A percentile compares a stretch with the other conserved stretches of the same genome.
Conservation (phyloP, 1,139 yeast species). For the Geotrichum cucujoidarum region DNA sequence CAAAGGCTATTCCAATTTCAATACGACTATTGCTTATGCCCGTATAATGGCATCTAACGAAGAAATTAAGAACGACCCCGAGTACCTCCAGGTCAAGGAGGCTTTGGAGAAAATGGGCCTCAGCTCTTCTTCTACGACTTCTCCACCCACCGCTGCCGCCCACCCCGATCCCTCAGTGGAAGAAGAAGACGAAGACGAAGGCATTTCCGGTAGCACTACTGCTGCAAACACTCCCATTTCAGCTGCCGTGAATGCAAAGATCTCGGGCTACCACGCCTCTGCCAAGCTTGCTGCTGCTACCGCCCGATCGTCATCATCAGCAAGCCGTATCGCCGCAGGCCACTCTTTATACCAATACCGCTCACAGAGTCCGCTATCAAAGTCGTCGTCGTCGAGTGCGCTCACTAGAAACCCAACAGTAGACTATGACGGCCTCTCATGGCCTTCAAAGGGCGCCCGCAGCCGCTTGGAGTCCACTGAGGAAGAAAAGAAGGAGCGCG, state of each 20-base stretch:
- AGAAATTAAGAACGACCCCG: not conserved
- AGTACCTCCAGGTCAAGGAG: slow-evolving; percentile 15
- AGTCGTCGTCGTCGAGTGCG: slow-evolving; percentile 47
- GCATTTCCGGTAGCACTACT: slow-evolving; percentile 12
- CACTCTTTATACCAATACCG: slow-evolving; percentile 5
- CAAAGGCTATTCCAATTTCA: no score
- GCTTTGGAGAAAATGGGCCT: slow-evolving; percentile 15
- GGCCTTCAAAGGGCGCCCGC: slow-evolving; percentile 90
- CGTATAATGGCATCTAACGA: slow-evolving; percentile 4
- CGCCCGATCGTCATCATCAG: not conserved
- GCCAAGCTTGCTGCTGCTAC: not conserved
- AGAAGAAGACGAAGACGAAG: not conserved
- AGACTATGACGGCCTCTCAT: slow-evolving; percentile 83
- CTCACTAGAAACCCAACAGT: slow-evolving; percentile 79
- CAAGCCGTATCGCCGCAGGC: slow-evolving; percentile 1
- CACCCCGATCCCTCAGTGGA: not conserved
- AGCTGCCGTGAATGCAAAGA: not conserved
- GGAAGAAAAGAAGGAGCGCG: slow-evolving; percentile 58
- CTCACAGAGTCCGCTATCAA: slow-evolving; percentile 8
- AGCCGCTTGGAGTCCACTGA: slow-evolving; percentile 60
- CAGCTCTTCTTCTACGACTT: slow-evolving; percentile 8
- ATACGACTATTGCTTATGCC: no score
- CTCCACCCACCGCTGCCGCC: slow-evolving; percentile 3
- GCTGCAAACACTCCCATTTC: slow-evolving; percentile 14
- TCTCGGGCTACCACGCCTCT: not conserved